Evolutionary conservation across 2,329 filamentous ascomycete species (phyloP), one percentile per base, ranked within the genome.

Genomic region (Fusarium devonianum): DNA sequence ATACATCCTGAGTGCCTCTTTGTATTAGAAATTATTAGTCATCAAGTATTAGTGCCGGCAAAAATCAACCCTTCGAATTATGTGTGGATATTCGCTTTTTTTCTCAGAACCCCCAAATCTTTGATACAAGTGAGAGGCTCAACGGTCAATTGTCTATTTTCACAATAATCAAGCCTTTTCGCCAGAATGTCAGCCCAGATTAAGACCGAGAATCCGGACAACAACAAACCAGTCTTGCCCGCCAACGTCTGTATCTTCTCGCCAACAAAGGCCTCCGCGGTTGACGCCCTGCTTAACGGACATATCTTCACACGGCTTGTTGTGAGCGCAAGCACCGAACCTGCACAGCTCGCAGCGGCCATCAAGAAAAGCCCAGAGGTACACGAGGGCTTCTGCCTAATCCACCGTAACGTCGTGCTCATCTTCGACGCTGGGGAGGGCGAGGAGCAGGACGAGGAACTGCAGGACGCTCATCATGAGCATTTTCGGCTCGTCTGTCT

Each of bases 201-300:
- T 30, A 29, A 17, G 10, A 23, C 9, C 21, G 16, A 12, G 2
- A 11, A 8, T 9, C 13, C 41, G 11, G 25, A 28, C 9, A 3
- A 28, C 16, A 28, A 13, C 19, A 43, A 49, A 12, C 45, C 45
- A 23, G 25, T 22, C 4, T 17, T 49, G 5, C 45, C 45, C 5
- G 12, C 38, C 14, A 49, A 49, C 7, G 45, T 49, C 18, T 43
- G 22, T 11, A 49, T 49, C 6, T 49, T 49, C 25, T 43, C 45
- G 0, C 45, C 45, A 0, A 36, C 8, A 25, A 37, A 49, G 3
- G n/a, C 22, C 32, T 36, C 35, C 5, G 30, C 45, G 2, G 10
- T 43, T n/a, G 8, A 30, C 4, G 32, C 29, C 0, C 6, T 49
- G 23, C 19, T 49, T 2, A 12, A 13, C 19, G 45, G 29, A 1